phyloP scores from a whole-genome alignment of 345 rosid genomes.

The Sisymbrium altissimum region DNA sequence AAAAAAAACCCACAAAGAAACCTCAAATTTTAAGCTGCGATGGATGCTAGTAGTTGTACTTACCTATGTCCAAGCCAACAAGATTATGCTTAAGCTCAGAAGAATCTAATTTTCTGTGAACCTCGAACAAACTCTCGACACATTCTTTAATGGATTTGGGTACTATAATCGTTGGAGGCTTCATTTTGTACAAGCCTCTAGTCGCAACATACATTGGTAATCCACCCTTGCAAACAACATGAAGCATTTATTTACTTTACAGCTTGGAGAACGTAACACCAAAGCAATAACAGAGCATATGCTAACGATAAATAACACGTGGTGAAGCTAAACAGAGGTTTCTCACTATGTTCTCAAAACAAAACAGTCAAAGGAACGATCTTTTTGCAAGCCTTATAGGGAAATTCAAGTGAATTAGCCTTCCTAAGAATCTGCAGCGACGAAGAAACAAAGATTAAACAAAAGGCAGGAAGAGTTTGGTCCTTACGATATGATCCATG shows the following conservation, averaged over 20 bases:
- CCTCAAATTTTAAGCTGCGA: neutral
- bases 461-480: neutral
- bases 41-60: neutral
- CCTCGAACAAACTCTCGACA: constrained; percentile 74
- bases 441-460: no score
- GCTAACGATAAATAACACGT: no score
- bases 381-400: no score
- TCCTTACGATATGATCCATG: constrained; percentile 90
- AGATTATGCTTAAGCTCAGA: constrained; percentile 74
- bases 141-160: constrained; percentile 60
- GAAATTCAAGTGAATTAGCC: no score
- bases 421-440: no score
- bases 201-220: constrained; percentile 95
- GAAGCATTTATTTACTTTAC: neutral
- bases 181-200: constrained; percentile 74
- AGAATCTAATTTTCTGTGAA: constrained; percentile 71
- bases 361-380: no score
- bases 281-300: no score
- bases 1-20: constrained; percentile 2
- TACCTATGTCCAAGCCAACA: constrained; percentile 87
- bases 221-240: constrained; percentile 78
- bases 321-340: neutral
- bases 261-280: neutral
- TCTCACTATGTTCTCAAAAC: no score
- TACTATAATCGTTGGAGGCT: constrained; percentile 82